Percentiles rank a stretch among this genome's conserved stretches.
Conservation (phyloP, 768 basidiomycete species). For the Tulasnella sp. region DNA sequence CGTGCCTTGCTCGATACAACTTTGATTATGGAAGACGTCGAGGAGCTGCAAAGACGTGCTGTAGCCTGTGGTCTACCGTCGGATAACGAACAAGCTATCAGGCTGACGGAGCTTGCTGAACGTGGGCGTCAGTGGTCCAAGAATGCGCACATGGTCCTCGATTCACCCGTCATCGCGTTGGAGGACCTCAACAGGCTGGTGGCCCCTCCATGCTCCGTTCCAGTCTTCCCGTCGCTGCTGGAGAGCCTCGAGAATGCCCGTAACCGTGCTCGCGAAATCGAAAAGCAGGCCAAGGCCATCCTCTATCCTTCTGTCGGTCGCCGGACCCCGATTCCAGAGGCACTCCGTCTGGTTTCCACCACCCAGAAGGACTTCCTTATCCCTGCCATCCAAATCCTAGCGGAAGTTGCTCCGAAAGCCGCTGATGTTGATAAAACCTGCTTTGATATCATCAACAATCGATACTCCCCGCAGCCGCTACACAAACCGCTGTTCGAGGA, state of each 20-base stretch:
- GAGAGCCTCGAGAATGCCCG: conserved; percentile 61
- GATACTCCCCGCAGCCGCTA: conserved; percentile 39
- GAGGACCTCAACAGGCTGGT: conserved; percentile 72
- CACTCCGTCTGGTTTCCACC: conserved; percentile 59
- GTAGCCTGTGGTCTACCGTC: conserved; percentile 58
- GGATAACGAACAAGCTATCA: conserved; percentile 60
- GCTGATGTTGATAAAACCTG: conserved; percentile 7
- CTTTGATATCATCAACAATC: background rate
- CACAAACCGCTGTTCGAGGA: conserved; percentile 61
- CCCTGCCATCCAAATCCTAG: conserved; percentile 55
- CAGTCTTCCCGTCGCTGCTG: conserved; percentile 63
- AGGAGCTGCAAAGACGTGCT: conserved; percentile 65
- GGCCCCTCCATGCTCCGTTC: conserved; percentile 58
- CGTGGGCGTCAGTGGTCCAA: conserved; percentile 77
- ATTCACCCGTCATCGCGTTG: conserved; percentile 66
- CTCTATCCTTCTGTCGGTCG: conserved; percentile 52
- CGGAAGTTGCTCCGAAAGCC: conserved; percentile 17
- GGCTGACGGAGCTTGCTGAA: conserved; percentile 58
- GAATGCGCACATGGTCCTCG: conserved; percentile 59
- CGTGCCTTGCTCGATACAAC: conserved; percentile 64
- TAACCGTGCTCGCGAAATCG: conserved; percentile 69
- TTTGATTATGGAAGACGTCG: conserved; percentile 72
- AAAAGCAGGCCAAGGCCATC: conserved; percentile 73
- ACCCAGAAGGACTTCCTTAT: conserved; percentile 78
- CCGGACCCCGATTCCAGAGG: conserved; percentile 65